A percentile compares a stretch with the other conserved stretches of the same genome.
phyloP scores from a whole-genome alignment of 2,329 filamentous ascomycete genomes.

The Exutisphaerella laricina region DNA sequence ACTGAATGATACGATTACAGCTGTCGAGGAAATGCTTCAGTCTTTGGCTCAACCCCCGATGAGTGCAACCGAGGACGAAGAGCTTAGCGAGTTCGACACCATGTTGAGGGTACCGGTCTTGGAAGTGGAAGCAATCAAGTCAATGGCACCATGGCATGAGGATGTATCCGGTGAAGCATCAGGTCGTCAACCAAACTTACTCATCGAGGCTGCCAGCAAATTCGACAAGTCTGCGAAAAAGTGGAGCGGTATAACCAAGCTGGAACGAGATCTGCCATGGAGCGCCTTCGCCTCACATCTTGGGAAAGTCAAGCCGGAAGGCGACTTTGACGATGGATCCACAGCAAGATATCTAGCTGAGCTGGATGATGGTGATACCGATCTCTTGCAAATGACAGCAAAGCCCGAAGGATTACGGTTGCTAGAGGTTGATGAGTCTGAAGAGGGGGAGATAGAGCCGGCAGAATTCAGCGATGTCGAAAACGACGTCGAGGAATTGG shows the following conservation, averaged over 20 bases:
- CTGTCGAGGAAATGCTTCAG: constrained; percentile 32
- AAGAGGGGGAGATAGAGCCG: constrained; percentile 35
- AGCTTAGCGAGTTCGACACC: constrained; percentile 44
- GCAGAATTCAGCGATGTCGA: constrained; percentile 10
- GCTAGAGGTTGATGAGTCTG: constrained; percentile 35
- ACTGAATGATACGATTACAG: constrained; percentile 30
- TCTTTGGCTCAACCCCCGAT: constrained; percentile 36
- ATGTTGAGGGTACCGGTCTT: constrained; percentile 47
- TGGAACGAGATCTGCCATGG: constrained; percentile 44
- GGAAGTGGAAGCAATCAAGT: constrained; percentile 39
- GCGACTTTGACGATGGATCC: constrained; percentile 39
- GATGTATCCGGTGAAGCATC: constrained; percentile 32
- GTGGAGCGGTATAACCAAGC: constrained; percentile 40
- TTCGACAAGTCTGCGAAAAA: constrained; percentile 29
- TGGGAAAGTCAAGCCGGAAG: constrained; percentile 35
- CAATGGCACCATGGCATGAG: constrained; percentile 45
- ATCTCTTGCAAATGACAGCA: constrained; percentile 42
- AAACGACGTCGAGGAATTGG: constrained; percentile 9
- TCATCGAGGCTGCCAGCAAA: constrained; percentile 18
- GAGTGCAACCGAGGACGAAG: constrained; percentile 39
- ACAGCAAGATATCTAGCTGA: constrained; percentile 34
- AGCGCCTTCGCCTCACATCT: constrained; percentile 42
- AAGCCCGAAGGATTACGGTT: constrained; percentile 46
- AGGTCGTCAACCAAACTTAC: too few relatives aligned
- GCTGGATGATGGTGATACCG: constrained; percentile 33